phyloP scores from a whole-genome alignment of 2,329 filamentous ascomycete species.

The Blastomyces silverae region DNA sequence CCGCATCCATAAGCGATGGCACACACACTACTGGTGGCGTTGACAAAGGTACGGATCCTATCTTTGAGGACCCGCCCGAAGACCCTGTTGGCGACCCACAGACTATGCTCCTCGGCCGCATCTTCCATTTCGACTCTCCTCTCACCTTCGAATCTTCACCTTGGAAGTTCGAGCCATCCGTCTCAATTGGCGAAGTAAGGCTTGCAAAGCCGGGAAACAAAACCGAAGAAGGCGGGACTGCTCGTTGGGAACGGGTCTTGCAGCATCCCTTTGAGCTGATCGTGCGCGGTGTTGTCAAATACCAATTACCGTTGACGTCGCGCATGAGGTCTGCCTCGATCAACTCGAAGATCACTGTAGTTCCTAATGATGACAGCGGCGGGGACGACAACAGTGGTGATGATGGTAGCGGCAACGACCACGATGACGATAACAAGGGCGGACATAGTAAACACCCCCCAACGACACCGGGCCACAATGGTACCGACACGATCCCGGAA shows the following conservation, averaged over 20 bases:
- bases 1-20: slow-evolving; percentile 23
- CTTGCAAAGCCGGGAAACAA: slow-evolving; percentile 78
- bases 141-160: slow-evolving; percentile 86
- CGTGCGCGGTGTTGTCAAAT: slow-evolving; percentile 82
- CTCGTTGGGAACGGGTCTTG: slow-evolving; percentile 84
- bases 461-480: slow-evolving; percentile 19
- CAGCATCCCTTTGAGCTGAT: slow-evolving; percentile 92
- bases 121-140: slow-evolving; percentile 78
- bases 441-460: background rate
- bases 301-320: slow-evolving; percentile 58
- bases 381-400: slow-evolving; percentile 20
- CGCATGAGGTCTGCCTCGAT: slow-evolving; percentile 47
- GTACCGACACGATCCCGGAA: slow-evolving; percentile 22
- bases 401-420: slow-evolving; percentile 20
- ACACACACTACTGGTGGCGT: slow-evolving; percentile 32
- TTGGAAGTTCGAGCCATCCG: slow-evolving; percentile 64
- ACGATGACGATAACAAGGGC: slow-evolving; percentile 25
- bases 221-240: slow-evolving; percentile 71
- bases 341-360: slow-evolving; percentile 38
- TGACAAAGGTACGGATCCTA: slow-evolving; percentile 56
- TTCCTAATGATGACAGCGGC: slow-evolving; percentile 32
- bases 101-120: slow-evolving; percentile 86
- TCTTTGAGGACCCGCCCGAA: slow-evolving; percentile 46
- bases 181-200: slow-evolving; percentile 75
- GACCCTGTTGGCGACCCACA: slow-evolving; percentile 55